Conservation (phyloP, 2,329 filamentous ascomycete genomes). For the Celoporthe dispersa region DNA sequence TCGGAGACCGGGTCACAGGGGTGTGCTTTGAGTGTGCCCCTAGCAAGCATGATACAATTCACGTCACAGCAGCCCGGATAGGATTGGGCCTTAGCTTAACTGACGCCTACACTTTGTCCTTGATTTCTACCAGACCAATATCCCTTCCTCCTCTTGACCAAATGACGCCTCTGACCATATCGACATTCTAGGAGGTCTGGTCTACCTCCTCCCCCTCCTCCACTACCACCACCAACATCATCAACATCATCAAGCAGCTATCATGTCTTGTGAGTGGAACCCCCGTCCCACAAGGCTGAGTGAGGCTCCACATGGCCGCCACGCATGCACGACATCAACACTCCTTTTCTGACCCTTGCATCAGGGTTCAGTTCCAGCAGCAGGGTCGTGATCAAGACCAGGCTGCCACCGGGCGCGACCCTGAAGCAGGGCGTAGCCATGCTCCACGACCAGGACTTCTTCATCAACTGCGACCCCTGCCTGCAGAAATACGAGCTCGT, state of each 20-base stretch:
- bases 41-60: constrained; percentile 10
- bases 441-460: constrained; percentile 57
- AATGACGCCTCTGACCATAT: neutral
- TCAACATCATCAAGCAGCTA: neutral
- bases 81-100: neutral
- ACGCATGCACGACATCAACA: constrained; percentile 10
- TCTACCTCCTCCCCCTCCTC: neutral
- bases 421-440: constrained; percentile 45
- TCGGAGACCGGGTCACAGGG: neutral
- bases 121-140: neutral
- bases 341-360: neutral
- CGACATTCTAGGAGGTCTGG: too few relatives aligned
- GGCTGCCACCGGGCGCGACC: constrained; percentile 46
- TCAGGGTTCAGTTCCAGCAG: constrained; percentile 50
- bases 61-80: constrained; percentile 12
- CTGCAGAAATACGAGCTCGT: constrained; percentile 48
- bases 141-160: neutral
- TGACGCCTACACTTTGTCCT: neutral
- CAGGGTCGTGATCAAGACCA: constrained; percentile 47
- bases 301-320: constrained; percentile 5
- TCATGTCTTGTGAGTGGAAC: constrained; percentile 18
- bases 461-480: constrained; percentile 58
- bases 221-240: neutral
- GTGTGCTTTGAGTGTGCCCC: neutral
- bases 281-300: constrained; percentile 1